Evolutionary conservation across 345 rosid genomes (phyloP).

Genomic region (Linum lewisii): DNA sequence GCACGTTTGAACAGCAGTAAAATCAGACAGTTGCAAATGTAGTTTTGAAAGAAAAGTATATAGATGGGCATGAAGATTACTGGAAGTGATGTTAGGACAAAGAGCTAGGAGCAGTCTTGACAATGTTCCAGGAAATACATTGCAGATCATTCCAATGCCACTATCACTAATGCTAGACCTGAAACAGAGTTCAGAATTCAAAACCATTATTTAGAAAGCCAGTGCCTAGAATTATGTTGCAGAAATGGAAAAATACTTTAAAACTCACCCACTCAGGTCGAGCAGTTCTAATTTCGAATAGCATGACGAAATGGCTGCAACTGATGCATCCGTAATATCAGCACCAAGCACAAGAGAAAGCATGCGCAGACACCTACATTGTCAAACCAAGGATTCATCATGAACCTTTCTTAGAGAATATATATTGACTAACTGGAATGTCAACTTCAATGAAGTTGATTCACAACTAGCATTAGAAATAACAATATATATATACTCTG

Average conservation of each 20-base stretch:
- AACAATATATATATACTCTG: neutral
- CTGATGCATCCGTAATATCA: slow-evolving; percentile 85
- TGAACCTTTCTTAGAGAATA: neutral
- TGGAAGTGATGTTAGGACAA: slow-evolving; percentile 96
- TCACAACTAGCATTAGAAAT: neutral
- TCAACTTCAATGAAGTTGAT: too few species aligned
- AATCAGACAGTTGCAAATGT: neutral
- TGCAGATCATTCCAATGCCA: slow-evolving; percentile 97
- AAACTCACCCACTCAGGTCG: slow-evolving; percentile 94
- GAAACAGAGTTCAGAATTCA: slow-evolving; percentile 21
- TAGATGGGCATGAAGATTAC: slow-evolving; percentile 36
- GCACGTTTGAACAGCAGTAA: neutral
- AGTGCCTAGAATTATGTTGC: neutral
- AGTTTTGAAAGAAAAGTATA: neutral
- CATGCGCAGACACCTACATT: slow-evolving; percentile 68
- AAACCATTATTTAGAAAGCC: neutral
- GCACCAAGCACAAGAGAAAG: slow-evolving; percentile 91
- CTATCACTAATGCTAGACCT: slow-evolving; percentile 93
- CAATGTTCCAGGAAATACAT: slow-evolving; percentile 68
- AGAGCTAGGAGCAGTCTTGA: slow-evolving; percentile 81
- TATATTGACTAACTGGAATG: neutral
- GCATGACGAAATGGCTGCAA: slow-evolving; percentile 79
- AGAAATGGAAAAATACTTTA: neutral
- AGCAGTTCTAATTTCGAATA: slow-evolving; percentile 73
- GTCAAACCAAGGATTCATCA: slow-evolving; percentile 10